Evolutionary conservation across 2,329 filamentous ascomycete genomes (phyloP).

Genomic region (Cladosporium oxysporum): DNA sequence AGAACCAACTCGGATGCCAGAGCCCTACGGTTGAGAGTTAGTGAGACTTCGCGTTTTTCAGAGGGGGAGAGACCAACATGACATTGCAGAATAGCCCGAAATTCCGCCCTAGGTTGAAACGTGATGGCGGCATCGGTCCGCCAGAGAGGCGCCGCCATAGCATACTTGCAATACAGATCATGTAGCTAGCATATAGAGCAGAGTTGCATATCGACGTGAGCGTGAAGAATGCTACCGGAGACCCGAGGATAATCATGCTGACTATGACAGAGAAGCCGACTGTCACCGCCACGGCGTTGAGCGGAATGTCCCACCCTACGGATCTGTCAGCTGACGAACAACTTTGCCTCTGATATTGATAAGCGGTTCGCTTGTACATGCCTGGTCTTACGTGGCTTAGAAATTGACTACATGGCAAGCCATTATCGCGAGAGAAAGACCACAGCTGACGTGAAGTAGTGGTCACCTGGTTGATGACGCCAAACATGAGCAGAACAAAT

Average conservation of each 20-base stretch:
- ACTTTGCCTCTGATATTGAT: too few relatives aligned
- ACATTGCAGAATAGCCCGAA: constrained; percentile 35
- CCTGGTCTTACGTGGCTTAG: constrained; percentile 7
- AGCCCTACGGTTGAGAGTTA: constrained; percentile 21
- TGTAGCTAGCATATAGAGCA: constrained; percentile 30
- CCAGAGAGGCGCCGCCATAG: constrained; percentile 25
- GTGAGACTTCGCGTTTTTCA: constrained; percentile 10
- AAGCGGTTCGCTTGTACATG: too few relatives aligned
- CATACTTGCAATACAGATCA: constrained; percentile 28
- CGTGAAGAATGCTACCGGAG: constrained; percentile 45
- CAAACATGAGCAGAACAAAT: constrained; percentile 22
- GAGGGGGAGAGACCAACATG: constrained; percentile 23
- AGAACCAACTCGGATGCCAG: constrained; percentile 22
- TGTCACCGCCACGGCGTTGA: too few relatives aligned
- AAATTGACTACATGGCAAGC: constrained; percentile 20
- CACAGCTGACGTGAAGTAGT: constrained; percentile 23
- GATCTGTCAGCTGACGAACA: too few relatives aligned
- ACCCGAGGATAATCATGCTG: constrained; percentile 40
- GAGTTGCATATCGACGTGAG: constrained; percentile 42
- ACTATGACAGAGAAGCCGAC: constrained; percentile 26
- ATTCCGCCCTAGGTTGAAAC: constrained; percentile 26
- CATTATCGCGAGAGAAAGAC: constrained; percentile 22
- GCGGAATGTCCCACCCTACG: too few relatives aligned
- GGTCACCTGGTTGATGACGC: constrained; percentile 24
- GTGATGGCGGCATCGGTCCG: constrained; percentile 27